Base-by-base conservation (phyloP, 1,284 basidiomycete species). In the Chondrostereum purpureum region DNA sequence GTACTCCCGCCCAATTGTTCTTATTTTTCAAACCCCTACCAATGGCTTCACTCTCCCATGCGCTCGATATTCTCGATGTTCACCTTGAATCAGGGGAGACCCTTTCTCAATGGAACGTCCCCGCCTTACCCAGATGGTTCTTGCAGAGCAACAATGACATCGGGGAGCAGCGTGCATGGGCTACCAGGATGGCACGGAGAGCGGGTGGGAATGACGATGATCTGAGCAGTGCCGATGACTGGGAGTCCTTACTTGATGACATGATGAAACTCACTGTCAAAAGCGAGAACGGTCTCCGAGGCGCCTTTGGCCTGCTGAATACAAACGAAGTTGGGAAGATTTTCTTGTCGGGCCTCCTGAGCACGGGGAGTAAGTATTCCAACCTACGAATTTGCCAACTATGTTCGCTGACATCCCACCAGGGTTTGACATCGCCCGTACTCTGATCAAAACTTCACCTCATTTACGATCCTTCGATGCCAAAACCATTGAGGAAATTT, bases 21-120 rank as follows among this genome's bases (percentile, higher is more conserved):
- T 53, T 83, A n/a, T 91, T 92, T 68, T 91, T 92, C 69, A 73
- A 77, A 47, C 84, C 89, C 13, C 70, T 95, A 11, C 79, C 83
- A 0, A 66, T 82, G 16, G 65, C 77, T 3, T 81, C 87, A 0
- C 69, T 96, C 3, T 92, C 91, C 0, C 77, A 80, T 40, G 81
- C 85, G 5, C 75, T 97, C 23, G 93, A 97, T 60, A 80, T 92
- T 40, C 75, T 96, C 39, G 93, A 97, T 62, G 78, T 94, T 1
- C 92, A 96, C 61, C 75, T 97, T n/a, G 89, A 93, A 59, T 86
- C 87, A 0, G 92, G 90, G 12, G 93, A 96, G 65, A 89, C 92
- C 39, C 69, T 97, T 16, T 77, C 88, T 3, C 75, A 90, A 36
- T 96, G 92, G 91, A 77, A 77, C 55, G 86, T 88, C 1, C 77